Percentiles rank a stretch among this genome's conserved stretches.
These are phyloP conservation scores for Nannizzia gypsea DNA, from an alignment of 2,329 filamentous ascomycete species.

Conservation along the genomic window DNA sequence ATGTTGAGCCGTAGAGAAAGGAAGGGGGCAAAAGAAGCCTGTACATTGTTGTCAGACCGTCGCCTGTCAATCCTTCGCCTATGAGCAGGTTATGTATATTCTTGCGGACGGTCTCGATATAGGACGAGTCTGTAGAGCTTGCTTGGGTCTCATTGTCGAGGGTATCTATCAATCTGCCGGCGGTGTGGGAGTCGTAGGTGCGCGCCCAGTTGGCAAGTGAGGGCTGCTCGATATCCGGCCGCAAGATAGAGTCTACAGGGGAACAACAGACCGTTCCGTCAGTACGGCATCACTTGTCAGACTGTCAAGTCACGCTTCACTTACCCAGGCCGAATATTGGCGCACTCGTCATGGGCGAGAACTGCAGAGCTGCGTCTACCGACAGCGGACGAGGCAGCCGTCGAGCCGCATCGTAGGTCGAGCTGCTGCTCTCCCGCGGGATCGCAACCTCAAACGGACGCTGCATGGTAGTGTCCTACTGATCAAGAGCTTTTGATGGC, in stretches of 20 bases:
- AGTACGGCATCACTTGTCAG: not conserved
- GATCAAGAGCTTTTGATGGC: not conserved
- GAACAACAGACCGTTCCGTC: not conserved
- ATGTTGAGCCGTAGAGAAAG: not conserved
- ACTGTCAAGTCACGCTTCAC: conserved; percentile 9
- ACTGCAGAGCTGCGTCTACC: conserved; percentile 38
- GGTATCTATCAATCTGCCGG: conserved; percentile 47
- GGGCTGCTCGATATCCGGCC: conserved; percentile 31
- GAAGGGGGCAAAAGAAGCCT: not conserved
- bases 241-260: conserved; percentile 30
- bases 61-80: conserved; percentile 3
- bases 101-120: conserved; percentile 58
- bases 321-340: conserved; percentile 36
- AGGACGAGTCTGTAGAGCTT: conserved; percentile 45
- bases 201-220: conserved; percentile 27
- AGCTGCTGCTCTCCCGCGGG: conserved; percentile 21
- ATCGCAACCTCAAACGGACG: conserved; percentile 34
- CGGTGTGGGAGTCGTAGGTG: conserved; percentile 40
- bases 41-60: conserved; percentile 9
- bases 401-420: conserved; percentile 20
- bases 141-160: conserved; percentile 60
- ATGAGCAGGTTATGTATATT: conserved; percentile 60
- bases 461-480: conserved; percentile 25
- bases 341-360: conserved; percentile 40
- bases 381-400: conserved; percentile 28